These are phyloP conservation scores for Hypomyces perniciosus DNA, from an alignment of 2,329 filamentous ascomycete genomes.

Conservation along the genomic window DNA sequence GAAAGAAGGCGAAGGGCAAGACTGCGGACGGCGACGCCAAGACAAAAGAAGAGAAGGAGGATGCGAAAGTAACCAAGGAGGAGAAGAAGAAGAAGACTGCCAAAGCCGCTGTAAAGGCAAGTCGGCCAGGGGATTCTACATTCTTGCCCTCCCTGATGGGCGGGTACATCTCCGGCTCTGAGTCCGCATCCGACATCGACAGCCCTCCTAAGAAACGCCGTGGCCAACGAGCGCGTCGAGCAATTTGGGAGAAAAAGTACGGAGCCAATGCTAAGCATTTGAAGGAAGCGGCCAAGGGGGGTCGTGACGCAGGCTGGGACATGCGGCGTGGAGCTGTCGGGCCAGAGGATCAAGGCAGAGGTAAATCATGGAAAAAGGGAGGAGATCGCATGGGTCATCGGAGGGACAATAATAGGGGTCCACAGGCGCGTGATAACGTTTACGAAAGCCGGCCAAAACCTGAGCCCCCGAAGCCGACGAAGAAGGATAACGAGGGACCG, in stretches of 20 bases:
- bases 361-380: slow-evolving; percentile 50
- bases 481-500: slow-evolving; percentile 43
- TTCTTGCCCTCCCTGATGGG: slow-evolving; percentile 74
- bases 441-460: slow-evolving; percentile 17
- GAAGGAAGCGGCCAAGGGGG: slow-evolving; percentile 26
- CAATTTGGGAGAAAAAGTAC: slow-evolving; percentile 76
- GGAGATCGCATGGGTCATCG: slow-evolving; percentile 21
- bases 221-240: slow-evolving; percentile 71
- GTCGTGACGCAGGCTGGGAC: slow-evolving; percentile 52
- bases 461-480: slow-evolving; percentile 22
- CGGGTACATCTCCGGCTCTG: slow-evolving; percentile 73
- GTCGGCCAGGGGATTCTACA: slow-evolving; percentile 39
- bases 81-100: slow-evolving; percentile 14
- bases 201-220: slow-evolving; percentile 57
- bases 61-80: slow-evolving; percentile 15
- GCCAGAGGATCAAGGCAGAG: slow-evolving; percentile 27
- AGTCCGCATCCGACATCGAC: slow-evolving; percentile 63
- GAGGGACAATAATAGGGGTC: not conserved
- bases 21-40: slow-evolving; percentile 14
- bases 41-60: slow-evolving; percentile 11
- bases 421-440: slow-evolving; percentile 1
- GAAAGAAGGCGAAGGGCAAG: slow-evolving; percentile 29
- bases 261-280: slow-evolving; percentile 65
- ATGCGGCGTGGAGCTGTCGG: slow-evolving; percentile 49
- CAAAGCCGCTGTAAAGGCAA: slow-evolving; percentile 15